Percentiles rank a stretch among this genome's conserved stretches.
These are phyloP conservation scores for Colletotrichum sp. DNA, from an alignment of 2,329 filamentous ascomycete species.

Conservation along the genomic window DNA sequence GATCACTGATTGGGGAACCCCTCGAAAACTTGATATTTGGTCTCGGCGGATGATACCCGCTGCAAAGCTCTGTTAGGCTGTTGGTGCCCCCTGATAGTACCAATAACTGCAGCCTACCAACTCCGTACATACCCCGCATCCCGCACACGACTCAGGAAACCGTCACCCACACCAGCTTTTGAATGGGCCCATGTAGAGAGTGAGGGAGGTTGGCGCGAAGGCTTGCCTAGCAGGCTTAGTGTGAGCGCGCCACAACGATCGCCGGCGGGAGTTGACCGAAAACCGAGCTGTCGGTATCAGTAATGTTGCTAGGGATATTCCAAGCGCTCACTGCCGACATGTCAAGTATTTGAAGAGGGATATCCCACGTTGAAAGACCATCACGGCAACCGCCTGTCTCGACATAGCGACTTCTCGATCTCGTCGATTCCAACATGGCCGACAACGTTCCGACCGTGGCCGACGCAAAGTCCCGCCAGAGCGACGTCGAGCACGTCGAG, in stretches of 20 bases:
- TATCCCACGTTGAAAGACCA: not conserved
- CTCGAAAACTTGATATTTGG: not conserved
- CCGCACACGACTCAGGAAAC: not conserved
- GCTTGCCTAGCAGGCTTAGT: not conserved
- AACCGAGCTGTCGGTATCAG: not conserved
- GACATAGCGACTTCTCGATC: not conserved
- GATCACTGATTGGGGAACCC: not conserved
- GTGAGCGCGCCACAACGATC: not conserved
- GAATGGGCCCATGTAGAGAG: not conserved
- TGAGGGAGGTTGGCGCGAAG: not conserved
- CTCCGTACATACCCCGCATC: not conserved
- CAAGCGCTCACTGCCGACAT: not conserved
- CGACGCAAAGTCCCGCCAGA: not conserved
- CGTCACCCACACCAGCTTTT: not conserved
- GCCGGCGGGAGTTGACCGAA: not conserved
- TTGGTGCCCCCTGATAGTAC: not conserved
- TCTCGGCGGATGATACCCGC: not conserved
- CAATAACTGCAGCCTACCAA: not conserved
- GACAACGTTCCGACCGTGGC: not conserved
- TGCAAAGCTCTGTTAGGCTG: not conserved
- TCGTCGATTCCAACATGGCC: not conserved
- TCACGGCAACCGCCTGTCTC: not conserved
- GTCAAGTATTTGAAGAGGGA: not conserved
- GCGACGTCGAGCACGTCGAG: constrained; percentile 23
- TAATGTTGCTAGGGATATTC: not conserved